Evolutionary conservation across 257 asterid genomes (phyloP).

Genomic region (Nicotiana noctiflora): DNA sequence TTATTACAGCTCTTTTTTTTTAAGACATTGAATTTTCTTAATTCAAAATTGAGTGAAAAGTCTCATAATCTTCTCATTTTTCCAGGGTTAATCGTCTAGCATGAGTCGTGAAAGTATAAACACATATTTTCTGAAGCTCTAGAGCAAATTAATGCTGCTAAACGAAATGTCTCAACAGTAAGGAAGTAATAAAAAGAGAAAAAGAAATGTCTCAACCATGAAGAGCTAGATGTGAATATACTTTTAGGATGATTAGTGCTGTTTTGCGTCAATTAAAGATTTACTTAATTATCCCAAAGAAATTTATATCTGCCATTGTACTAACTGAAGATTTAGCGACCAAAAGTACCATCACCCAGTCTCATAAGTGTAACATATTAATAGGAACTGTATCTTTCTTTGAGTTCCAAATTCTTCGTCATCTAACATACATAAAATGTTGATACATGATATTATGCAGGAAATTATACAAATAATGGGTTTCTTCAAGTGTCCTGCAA

Average conservation of each 20-base stretch:
- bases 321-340: background rate
- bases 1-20: background rate
- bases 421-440: background rate
- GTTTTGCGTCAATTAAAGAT: background rate
- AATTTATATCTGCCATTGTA: background rate
- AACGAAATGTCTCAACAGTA: background rate
- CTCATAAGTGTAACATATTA: background rate
- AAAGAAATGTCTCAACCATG: background rate
- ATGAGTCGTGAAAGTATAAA: background rate
- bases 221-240: background rate
- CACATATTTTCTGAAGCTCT: background rate
- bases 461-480: constrained; percentile 81
- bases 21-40: background rate
- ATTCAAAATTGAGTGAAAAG: background rate
- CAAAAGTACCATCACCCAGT: background rate
- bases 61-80: background rate
- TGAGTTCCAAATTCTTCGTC: background rate
- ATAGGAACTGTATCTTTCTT: background rate
- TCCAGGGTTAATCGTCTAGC: background rate
- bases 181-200: background rate
- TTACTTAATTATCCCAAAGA: background rate
- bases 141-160: constrained; percentile 1
- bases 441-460: constrained; percentile 24
- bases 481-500: constrained; percentile 84
- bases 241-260: background rate